phyloP scores from a whole-genome alignment of 192 early-diverging fungal species.

The Coemansia sp. region DNA sequence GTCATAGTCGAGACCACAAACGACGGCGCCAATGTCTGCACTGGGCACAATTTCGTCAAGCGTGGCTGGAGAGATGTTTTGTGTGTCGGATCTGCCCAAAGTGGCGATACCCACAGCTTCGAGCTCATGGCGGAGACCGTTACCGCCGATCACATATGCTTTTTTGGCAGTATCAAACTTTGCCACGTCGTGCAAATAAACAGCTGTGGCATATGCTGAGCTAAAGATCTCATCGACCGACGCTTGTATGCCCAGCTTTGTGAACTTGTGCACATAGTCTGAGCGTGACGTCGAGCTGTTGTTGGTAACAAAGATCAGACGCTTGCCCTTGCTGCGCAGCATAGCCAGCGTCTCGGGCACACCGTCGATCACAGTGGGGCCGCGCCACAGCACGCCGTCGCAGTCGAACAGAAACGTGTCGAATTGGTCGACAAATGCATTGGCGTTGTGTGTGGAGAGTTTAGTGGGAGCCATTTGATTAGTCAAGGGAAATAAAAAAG shows the following conservation, averaged over 20 bases:
- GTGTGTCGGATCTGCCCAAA: constrained; percentile 58
- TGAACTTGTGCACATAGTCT: constrained; percentile 82
- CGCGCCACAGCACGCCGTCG: constrained; percentile 98
- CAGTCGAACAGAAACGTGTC: constrained; percentile 98
- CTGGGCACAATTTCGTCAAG: constrained; percentile 62
- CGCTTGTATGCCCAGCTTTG: constrained; percentile 76
- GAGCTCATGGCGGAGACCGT: constrained; percentile 86
- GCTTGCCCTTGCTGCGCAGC: constrained; percentile 78
- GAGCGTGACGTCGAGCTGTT: constrained; percentile 89
- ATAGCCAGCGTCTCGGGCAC: constrained; percentile 71
- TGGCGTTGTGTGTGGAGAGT: constrained; percentile 30
- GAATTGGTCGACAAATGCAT: constrained; percentile 68
- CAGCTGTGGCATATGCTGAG: constrained; percentile 89
- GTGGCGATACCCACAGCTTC: constrained; percentile 71
- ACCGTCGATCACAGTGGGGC: constrained; percentile 64
- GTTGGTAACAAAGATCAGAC: constrained; percentile 96
- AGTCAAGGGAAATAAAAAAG: neutral
- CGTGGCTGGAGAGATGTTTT: constrained; percentile 54
- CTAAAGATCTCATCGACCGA: constrained; percentile 85
- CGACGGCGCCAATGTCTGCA: constrained; percentile 80
- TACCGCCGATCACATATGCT: constrained; percentile 89
- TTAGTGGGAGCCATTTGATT: constrained; percentile 20
- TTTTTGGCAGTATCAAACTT: constrained; percentile 85
- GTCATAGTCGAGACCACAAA: constrained; percentile 90
- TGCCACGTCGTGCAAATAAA: constrained; percentile 82